A percentile compares a stretch with the other conserved stretches of the same genome.
Conservation (phyloP, 768 basidiomycete genomes). For the Boletus insuetus region DNA sequence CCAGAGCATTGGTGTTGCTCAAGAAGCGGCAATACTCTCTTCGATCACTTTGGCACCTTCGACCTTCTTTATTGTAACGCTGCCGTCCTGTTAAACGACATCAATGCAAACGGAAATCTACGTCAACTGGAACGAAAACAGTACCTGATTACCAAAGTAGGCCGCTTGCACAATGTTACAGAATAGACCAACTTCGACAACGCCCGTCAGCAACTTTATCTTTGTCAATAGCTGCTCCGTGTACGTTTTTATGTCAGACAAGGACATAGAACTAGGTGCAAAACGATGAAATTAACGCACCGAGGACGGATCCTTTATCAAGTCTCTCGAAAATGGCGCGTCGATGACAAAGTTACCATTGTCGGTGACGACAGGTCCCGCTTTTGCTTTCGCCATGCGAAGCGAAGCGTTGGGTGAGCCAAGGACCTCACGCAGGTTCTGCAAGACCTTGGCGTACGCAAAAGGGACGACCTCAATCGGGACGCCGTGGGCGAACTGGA, state of each 20-base stretch:
- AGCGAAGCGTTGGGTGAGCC: slow-evolving; percentile 73
- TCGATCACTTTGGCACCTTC: slow-evolving; percentile 21
- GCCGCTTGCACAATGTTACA: slow-evolving; percentile 90
- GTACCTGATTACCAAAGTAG: slow-evolving; percentile 90
- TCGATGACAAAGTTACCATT: slow-evolving; percentile 99
- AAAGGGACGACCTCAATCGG: slow-evolving; percentile 97
- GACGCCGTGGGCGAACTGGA: slow-evolving; percentile 80
- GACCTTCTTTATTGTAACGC: slow-evolving; percentile 58
- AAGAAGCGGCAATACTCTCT: slow-evolving; percentile 11
- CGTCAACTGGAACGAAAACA: slow-evolving; percentile 5
- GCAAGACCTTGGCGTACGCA: slow-evolving; percentile 86
- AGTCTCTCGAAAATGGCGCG: slow-evolving; percentile 76
- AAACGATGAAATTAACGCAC: slow-evolving; percentile 32
- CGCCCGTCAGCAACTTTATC: slow-evolving; percentile 95
- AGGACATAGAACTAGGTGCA: neutral
- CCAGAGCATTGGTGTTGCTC: neutral
- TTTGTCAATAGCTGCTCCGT: slow-evolving; percentile 60
- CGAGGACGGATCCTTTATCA: slow-evolving; percentile 63
- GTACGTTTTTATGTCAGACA: neutral
- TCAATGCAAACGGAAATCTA: neutral
- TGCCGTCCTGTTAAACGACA: slow-evolving; percentile 52
- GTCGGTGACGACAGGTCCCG: slow-evolving; percentile 94
- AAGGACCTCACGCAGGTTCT: slow-evolving; percentile 57
- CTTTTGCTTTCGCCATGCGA: slow-evolving; percentile 91
- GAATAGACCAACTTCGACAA: slow-evolving; percentile 99